Base-by-base conservation (phyloP, 768 basidiomycete genomes). In the Leccinum boreale region DNA sequence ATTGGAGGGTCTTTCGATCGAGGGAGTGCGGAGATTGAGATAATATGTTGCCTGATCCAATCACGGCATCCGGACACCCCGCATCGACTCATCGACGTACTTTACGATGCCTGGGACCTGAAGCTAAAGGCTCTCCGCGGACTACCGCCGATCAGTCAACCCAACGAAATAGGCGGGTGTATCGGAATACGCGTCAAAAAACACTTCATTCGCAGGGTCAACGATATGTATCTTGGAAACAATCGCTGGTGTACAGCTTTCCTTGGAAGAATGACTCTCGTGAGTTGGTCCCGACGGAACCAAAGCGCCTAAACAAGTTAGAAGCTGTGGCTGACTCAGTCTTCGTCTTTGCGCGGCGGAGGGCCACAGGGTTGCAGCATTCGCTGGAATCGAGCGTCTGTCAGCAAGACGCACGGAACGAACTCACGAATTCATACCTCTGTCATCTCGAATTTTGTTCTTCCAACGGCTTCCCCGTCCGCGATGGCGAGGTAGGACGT, bases 351-450 rank as follows among this genome's bases (percentile, higher is more conserved):
- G 44, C 81, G 82, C 5, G 93, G 93, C 21, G 93, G 93, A 31
- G 92, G 92, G 0, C 94, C 94, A 67, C 94, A 96, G 17, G 94
- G 94, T 70, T 95, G 93, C 17, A 97, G 81, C 93, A 95, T 95
- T 55, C 89, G 83, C 94, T 96, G 56, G 39, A 58, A 26, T 33
- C 33, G 33, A 36, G 36, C 48, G 5, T 19, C 28, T 21, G 56
- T 68, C 10, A 65, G 74, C 67, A 28, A 75, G 35, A 17, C 6
- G 12, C 75, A 21, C 4, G 35, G 31, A 21, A 36, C 17, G 11
- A 7, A 14, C 19, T 5, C 12, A 7, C 36, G 31, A 21, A 53
- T 12, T 39, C 70, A 19, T 58, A 95, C 96, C 89, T 98, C 95
- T 1, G 91, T 87, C 87, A 97, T 89, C 77, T 99, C 96, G 68